phyloP scores from a whole-genome alignment of 192 early-diverging fungal genomes.

The Coemansia sp. region DNA sequence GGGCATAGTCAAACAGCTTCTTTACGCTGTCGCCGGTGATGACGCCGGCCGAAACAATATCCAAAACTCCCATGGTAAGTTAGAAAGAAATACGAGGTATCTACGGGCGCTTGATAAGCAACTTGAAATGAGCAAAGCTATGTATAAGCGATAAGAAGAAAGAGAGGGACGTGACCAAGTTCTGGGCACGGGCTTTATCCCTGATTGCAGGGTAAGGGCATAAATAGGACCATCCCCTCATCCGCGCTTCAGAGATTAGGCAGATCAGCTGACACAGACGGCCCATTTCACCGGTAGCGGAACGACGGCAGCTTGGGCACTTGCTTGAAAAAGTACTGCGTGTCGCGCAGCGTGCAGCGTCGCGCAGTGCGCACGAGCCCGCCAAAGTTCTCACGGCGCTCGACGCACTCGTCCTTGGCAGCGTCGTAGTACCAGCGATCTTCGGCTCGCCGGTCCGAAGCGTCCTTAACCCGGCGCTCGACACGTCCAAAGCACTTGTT shows the following conservation, averaged over 20 bases:
- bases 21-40: constrained; percentile 90
- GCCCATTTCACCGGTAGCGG: constrained; percentile 27
- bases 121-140: not conserved
- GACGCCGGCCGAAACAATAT: constrained; percentile 87
- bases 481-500: constrained; percentile 55
- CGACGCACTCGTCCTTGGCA: constrained; percentile 35
- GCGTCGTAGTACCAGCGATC: constrained; percentile 59
- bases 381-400: constrained; percentile 52
- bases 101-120: not conserved
- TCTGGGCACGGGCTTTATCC: not conserved
- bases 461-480: constrained; percentile 56
- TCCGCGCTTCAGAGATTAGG: constrained; percentile 4
- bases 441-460: constrained; percentile 50
- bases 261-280: not conserved
- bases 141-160: constrained; percentile 3
- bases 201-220: not conserved
- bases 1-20: constrained; percentile 74
- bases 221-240: not conserved
- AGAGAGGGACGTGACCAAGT: not conserved
- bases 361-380: constrained; percentile 55
- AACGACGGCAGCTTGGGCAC: constrained; percentile 57
- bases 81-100: not conserved
- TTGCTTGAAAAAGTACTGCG: constrained; percentile 58
- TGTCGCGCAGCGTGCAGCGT: constrained; percentile 58
- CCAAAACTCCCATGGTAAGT: constrained; percentile 65